Evolutionary conservation across 805 yeast genomes (phyloP).

Genomic region (Saccharomyces jurei): DNA sequence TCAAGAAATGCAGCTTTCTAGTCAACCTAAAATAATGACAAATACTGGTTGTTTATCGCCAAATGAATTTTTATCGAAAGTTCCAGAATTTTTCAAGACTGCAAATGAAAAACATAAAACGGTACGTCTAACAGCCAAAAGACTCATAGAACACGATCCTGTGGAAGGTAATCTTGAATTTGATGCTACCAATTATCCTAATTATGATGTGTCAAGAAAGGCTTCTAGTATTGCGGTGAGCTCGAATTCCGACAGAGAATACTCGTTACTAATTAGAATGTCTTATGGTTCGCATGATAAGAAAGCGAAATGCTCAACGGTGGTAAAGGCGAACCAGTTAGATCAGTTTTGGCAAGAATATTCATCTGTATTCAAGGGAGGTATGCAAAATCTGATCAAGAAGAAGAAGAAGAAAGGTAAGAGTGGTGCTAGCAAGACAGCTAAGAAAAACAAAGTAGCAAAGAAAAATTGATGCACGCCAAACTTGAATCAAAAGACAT

Average conservation of each 20-base stretch:
- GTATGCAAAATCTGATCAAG: slow-evolving; percentile 69
- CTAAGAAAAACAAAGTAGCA: slow-evolving; percentile 8
- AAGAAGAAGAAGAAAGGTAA: slow-evolving; percentile 67
- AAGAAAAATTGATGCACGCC: slow-evolving; percentile 5
- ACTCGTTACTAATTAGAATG: slow-evolving; percentile 62
- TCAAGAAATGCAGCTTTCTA: not conserved
- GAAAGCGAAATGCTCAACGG: slow-evolving; percentile 62
- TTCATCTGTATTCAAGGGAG: slow-evolving; percentile 57
- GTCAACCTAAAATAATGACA: not conserved
- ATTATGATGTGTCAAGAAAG: slow-evolving; percentile 24
- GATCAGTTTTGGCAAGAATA: slow-evolving; percentile 75
- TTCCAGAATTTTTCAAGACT: slow-evolving; percentile 17
- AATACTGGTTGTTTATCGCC: slow-evolving; percentile 8
- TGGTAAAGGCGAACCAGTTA: slow-evolving; percentile 52
- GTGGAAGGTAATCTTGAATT: slow-evolving; percentile 37
- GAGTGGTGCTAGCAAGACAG: slow-evolving; percentile 19
- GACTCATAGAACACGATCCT: slow-evolving; percentile 23
- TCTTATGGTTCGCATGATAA: slow-evolving; percentile 22
- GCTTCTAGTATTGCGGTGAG: slow-evolving; percentile 10
- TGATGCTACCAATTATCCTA: slow-evolving; percentile 40
- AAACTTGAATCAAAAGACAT: not conserved
- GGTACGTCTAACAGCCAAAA: slow-evolving; percentile 24
- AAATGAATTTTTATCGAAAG: slow-evolving; percentile 19
- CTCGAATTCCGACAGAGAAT: slow-evolving; percentile 32
- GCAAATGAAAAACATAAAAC: slow-evolving; percentile 23